These are phyloP conservation scores for Persicaria tinctoria DNA, from an alignment of 148 eudicot genomes.

Conservation along the genomic window DNA sequence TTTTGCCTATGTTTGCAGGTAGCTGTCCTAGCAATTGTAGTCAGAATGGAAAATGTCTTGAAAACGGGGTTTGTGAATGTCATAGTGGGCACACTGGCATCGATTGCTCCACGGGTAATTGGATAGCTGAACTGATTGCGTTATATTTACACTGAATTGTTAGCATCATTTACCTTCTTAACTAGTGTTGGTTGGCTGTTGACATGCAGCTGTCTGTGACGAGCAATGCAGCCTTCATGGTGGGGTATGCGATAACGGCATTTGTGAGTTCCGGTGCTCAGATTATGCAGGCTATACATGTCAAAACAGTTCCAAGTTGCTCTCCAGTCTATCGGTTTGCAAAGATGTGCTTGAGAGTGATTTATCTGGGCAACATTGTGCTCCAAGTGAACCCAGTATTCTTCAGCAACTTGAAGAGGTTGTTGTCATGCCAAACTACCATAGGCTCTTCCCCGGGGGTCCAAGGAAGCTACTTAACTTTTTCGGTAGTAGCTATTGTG, in stretches of 20 bases:
- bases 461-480: slow-evolving; percentile 61
- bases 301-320: slow-evolving; percentile 75
- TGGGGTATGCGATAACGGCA: slow-evolving; percentile 93
- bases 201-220: slow-evolving; percentile 74
- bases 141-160: not conserved
- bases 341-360: slow-evolving; percentile 66
- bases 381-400: slow-evolving; percentile 78
- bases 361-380: slow-evolving; percentile 79
- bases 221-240: slow-evolving; percentile 99
- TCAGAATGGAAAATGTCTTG: slow-evolving; percentile 73
- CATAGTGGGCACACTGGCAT: slow-evolving; percentile 69
- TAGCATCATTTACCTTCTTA: not conserved
- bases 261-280: slow-evolving; percentile 96
- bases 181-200: not conserved
- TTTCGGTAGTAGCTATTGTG: slow-evolving; percentile 61
- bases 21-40: slow-evolving; percentile 73
- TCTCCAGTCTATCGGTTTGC: slow-evolving; percentile 77
- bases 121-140: not conserved
- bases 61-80: slow-evolving; percentile 69
- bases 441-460: slow-evolving; percentile 81
- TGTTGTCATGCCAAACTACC: slow-evolving; percentile 96
- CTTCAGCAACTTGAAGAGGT: slow-evolving; percentile 95
- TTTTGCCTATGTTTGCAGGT: slow-evolving; percentile 36
- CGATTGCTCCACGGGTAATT: slow-evolving; percentile 96
- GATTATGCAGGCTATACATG: slow-evolving; percentile 98